These are phyloP conservation scores for Sanghuangporus baumii DNA, from an alignment of 1,284 basidiomycete genomes.

Conservation along the genomic window DNA sequence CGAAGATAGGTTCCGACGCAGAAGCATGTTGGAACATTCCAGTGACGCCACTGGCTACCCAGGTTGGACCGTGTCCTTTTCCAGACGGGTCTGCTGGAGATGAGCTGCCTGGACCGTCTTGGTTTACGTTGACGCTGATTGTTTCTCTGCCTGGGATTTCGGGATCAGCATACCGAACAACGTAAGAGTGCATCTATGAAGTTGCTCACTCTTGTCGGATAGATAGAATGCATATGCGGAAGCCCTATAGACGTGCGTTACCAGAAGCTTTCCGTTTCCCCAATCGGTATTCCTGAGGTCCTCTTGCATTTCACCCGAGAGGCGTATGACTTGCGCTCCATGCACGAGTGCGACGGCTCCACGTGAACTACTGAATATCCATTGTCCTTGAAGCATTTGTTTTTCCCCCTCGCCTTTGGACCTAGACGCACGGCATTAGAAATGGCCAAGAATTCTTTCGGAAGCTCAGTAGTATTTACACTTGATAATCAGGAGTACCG, in stretches of 20 bases:
- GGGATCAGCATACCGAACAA: neutral
- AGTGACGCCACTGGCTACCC: neutral
- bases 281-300: neutral
- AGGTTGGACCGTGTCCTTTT: neutral
- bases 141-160: neutral
- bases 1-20: neutral
- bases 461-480: neutral
- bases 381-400: neutral
- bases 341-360: neutral
- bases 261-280: neutral
- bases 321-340: neutral
- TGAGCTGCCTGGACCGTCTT: neutral
- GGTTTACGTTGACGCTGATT: neutral
- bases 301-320: neutral
- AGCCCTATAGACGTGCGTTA: neutral
- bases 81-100: neutral
- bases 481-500: neutral
- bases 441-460: too few species aligned
- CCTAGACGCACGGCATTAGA: too few species aligned
- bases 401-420: too few species aligned
- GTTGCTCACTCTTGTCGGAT: neutral
- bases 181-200: neutral
- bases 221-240: neutral
- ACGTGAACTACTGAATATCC: neutral
- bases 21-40: neutral